Base-by-base conservation (phyloP, 805 yeast species). In the Cyberlindnera euphorbiae region DNA sequence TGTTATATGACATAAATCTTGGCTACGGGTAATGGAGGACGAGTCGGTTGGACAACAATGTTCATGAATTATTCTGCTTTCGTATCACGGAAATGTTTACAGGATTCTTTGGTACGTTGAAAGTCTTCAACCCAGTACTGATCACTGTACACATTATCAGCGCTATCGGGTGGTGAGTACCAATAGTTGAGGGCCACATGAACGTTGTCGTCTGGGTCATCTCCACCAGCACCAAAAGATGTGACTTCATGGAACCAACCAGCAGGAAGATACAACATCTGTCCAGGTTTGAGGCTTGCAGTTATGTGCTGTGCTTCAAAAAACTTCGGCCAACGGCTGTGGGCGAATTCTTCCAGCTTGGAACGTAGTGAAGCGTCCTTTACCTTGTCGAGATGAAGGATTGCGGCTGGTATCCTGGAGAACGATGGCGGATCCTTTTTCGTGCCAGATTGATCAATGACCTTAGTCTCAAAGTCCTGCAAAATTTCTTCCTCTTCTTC, bases 201-300 rank as follows among this genome's bases (percentile, higher is more conserved):
- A 8, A 45, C 41, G 23, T 52, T 45, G 6, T 41, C 46, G 3
- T 38, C 47, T 8, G 32, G 16, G 2, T 14, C 27, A 10, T 47
- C 42, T 4, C 38, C 44, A 3, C 41, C 47, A 7, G 53, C 55
- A 3, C 80, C 79, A 53, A 64, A 79, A 8, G 85, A 78, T 1
- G 84, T 72, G 2, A 82, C 90, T 54, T 82, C 90, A 53, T 82
- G 90, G 50, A 82, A 82, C 89, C 89, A 82, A 3, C 90, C 88
- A 1, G 83, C 72, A 1, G 90, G 90, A 17, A 82, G 53, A 51
- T 73, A 82, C 16, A 82, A 55, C 79, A 79, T 75, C 32, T 81
- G 77, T 0, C 87, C 87, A 0, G 80, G 77, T 19, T 67, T 51
- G 18, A 82, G 45, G 52, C 69, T 62, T 2, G 77, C 76, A 13